These are phyloP conservation scores for Piper betle DNA, from an alignment of 164 flowering plant genomes.

Conservation along the genomic window DNA sequence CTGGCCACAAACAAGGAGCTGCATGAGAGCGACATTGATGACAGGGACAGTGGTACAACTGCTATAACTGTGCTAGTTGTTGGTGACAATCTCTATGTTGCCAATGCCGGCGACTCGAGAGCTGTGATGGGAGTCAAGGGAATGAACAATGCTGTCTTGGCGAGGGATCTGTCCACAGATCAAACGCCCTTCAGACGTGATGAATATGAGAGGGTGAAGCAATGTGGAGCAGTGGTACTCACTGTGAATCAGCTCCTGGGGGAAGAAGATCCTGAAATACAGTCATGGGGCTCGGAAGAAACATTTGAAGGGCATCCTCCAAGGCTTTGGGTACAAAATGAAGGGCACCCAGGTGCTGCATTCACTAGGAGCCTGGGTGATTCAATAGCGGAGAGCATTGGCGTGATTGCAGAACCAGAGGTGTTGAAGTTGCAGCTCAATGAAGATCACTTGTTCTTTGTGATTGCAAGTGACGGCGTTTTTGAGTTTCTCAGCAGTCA, in stretches of 20 bases:
- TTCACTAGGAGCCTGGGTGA: slow-evolving; percentile 94
- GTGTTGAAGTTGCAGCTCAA: slow-evolving; percentile 48
- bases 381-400: slow-evolving; percentile 71
- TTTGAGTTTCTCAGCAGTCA: slow-evolving; percentile 94
- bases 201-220: slow-evolving; percentile 79
- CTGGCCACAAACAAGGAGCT: slow-evolving; percentile 45
- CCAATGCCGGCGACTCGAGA: slow-evolving; percentile 94
- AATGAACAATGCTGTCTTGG: slow-evolving; percentile 37
- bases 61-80: slow-evolving; percentile 75
- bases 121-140: slow-evolving; percentile 67
- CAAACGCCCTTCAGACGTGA: slow-evolving; percentile 92
- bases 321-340: slow-evolving; percentile 86
- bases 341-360: slow-evolving; percentile 88
- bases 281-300: slow-evolving; percentile 89
- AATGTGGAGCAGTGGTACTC: slow-evolving; percentile 85
- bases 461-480: slow-evolving; percentile 95
- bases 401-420: slow-evolving; percentile 90
- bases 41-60: slow-evolving; percentile 93
- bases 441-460: slow-evolving; percentile 61
- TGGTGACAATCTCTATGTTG: slow-evolving; percentile 63
- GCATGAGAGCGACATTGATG: slow-evolving; percentile 71
- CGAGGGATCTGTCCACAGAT: slow-evolving; percentile 62
- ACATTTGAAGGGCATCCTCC: slow-evolving; percentile 80
- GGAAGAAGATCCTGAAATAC: slow-evolving; percentile 62
- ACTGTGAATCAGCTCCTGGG: slow-evolving; percentile 89